phyloP scores from a whole-genome alignment of 208 protist species.

The Acanthamoeba lugdunensis region DNA sequence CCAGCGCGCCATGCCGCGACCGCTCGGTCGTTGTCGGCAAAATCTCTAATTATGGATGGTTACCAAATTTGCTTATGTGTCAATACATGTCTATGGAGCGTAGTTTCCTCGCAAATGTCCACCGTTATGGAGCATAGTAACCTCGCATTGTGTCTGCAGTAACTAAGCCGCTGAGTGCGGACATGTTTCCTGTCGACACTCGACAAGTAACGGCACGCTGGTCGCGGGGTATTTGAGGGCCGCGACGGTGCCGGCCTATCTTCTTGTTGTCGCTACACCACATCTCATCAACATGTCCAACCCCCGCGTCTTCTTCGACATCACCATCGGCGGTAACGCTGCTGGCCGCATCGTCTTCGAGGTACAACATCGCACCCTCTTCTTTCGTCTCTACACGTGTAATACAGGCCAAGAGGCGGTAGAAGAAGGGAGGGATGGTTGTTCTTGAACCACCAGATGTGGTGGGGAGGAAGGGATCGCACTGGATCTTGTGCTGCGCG shows the following conservation, averaged over 20 bases:
- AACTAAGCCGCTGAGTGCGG: too few species aligned
- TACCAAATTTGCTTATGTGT: too few species aligned
- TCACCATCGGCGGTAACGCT: conserved; percentile 90
- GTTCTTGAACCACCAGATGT: conserved; percentile 29
- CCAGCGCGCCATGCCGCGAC: too few species aligned
- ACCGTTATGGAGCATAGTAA: too few species aligned
- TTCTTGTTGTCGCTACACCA: conserved; percentile 33
- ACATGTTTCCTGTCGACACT: background rate
- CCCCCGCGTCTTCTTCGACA: conserved; percentile 90
- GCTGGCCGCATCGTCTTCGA: conserved; percentile 93
- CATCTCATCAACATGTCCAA: conserved; percentile 47
- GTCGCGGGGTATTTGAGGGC: background rate
- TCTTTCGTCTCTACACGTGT: background rate
- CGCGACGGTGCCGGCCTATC: background rate
- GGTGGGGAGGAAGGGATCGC: background rate
- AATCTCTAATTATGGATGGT: too few species aligned
- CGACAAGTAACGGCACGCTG: background rate
- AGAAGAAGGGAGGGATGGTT: background rate
- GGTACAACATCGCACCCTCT: background rate
- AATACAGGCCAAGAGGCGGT: background rate
- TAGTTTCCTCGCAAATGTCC: too few species aligned
- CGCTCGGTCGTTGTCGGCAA: too few species aligned
- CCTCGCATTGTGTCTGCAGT: too few species aligned
- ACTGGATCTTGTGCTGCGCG: background rate
- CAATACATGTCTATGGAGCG: too few species aligned